Conservation (phyloP, 129 eudicot species). For the Apium graveolens region DNA sequence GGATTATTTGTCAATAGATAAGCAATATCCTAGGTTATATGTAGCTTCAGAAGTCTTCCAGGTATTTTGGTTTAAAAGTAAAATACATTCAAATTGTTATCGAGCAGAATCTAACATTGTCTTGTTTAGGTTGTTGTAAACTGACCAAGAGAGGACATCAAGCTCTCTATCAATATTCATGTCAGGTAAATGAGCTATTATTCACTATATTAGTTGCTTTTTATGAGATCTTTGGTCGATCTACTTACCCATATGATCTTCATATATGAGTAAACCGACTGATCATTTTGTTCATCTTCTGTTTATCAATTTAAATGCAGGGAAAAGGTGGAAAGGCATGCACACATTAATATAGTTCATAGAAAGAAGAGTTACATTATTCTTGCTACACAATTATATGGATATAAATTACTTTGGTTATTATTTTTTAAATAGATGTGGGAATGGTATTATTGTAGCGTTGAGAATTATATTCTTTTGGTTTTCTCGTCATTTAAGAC, state of each 20-base stretch:
- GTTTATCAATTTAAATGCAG: too few species aligned
- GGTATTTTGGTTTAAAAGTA: constrained; percentile 30
- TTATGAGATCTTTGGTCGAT: background rate
- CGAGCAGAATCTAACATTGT: constrained; percentile 2
- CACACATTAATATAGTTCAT: too few species aligned
- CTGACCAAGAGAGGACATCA: constrained; percentile 74
- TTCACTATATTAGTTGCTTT: background rate
- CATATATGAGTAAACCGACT: too few species aligned
- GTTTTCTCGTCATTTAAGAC: too few species aligned
- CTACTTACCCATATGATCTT: background rate
- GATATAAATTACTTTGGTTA: too few species aligned
- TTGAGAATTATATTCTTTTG: too few species aligned
- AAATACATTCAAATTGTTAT: constrained; percentile 4
- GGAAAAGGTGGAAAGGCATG: too few species aligned
- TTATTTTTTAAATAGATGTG: too few species aligned
- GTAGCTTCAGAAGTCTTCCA: constrained; percentile 79
- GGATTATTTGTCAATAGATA: constrained; percentile 77
- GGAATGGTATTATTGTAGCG: too few species aligned
- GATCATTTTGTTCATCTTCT: too few species aligned
- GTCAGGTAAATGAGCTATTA: constrained; percentile 38
- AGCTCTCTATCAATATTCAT: constrained; percentile 62
- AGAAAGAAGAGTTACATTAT: too few species aligned
- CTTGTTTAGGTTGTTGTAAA: constrained; percentile 61
- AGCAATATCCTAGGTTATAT: constrained; percentile 73
- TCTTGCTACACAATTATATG: too few species aligned